Conservation (phyloP, 75 land plant species). For the Ceratopteris richardii region DNA sequence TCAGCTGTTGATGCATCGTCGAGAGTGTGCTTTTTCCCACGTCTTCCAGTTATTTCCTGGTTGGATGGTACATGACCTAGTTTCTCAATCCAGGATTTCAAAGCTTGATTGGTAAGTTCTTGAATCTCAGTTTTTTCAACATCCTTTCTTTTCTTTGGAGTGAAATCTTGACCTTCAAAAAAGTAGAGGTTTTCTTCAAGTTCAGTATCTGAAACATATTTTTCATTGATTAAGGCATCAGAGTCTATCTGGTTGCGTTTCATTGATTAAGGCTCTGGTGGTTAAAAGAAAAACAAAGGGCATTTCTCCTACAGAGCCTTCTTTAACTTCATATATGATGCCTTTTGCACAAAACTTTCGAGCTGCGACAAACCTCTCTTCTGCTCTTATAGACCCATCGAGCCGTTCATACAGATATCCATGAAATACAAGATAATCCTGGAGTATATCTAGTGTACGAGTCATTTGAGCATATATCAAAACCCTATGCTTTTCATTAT, state of each 20-base stretch:
- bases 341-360: conserved; percentile 52
- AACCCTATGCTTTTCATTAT: conserved; percentile 54
- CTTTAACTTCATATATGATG: neutral
- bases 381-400: conserved; percentile 90
- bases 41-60: neutral
- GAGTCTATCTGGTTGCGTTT: conserved; percentile 9
- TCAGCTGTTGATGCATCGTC: neutral
- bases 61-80: neutral
- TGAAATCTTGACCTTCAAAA: conserved; percentile 19
- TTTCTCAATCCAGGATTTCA: neutral
- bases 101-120: neutral
- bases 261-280: conserved; percentile 30
- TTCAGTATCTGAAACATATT: conserved; percentile 4
- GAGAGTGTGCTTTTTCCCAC: neutral
- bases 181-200: conserved; percentile 13
- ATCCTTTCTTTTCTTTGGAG: conserved; percentile 10
- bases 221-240: conserved; percentile 1
- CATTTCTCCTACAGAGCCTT: neutral
- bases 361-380: conserved; percentile 88
- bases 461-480: conserved; percentile 91
- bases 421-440: conserved; percentile 84
- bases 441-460: conserved; percentile 82
- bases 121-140: neutral
- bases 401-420: conserved; percentile 78
- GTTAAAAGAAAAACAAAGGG: neutral